Base-by-base conservation (phyloP, 495 filamentous ascomycete species). In the Tirmania nivea region DNA sequence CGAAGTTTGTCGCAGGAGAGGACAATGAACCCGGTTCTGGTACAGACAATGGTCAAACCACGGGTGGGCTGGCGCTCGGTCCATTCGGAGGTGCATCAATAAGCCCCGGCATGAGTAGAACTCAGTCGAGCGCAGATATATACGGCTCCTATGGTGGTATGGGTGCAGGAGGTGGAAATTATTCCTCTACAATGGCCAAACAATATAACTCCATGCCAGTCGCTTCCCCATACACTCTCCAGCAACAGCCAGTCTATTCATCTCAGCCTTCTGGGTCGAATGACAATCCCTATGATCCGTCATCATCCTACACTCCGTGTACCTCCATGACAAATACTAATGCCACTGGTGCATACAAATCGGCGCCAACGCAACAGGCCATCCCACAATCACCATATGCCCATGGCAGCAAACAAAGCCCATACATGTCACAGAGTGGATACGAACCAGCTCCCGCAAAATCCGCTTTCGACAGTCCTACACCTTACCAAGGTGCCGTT, bases 1-100 rank as follows among this genome's bases (percentile, higher is more conserved):
- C 83, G 63, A 93, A 83, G 55, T 96, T 96, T 60, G 84, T 99
- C 51, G 81, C 83, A 52, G 92, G 92, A 6, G 89, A 94, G 52
- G 89, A 96, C 25, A 77, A 77, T 50, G 75, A 77, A 6, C 75
- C 74, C 50, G 77, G 70, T 25, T 70, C 65, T 73, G 19, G 65
- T 60, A 19, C 83, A 84, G 35, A 62, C 36, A 34, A 52, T 53
- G 17, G 39, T 8, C 14, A 19, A 45, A 4, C 17, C 39, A 6
- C 39, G 4, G 39, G 39, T 52, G 25, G 3, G 7, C 47, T 49
- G 53, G 55, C 70, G 50, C 57, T 71, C 19, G 85, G 88, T 1
- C 89, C 86, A 0, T 96, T 94, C 64, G 77, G 81, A 34, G 81
- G 78, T 50, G 73, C 94, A 47, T 72, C 83, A 16, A 78, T 73